Evolutionary conservation across 225 moss, liverwort and hornwort species (phyloP), one percentile per base, ranked within the genome.

Genomic region (Takakia lepidozioides): DNA sequence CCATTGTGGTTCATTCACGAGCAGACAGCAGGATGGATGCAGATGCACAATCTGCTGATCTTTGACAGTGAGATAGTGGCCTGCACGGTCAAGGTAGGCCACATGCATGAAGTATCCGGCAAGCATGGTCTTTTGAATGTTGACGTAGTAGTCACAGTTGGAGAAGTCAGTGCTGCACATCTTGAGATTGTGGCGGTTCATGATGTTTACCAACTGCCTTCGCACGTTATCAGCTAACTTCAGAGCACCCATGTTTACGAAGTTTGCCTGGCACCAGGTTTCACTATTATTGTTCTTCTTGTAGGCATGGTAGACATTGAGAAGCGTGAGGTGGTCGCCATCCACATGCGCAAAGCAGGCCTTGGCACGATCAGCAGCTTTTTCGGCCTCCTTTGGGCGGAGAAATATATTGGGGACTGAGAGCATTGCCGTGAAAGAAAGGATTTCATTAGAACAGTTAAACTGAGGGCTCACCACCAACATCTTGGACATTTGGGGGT

Each of bases 1-100:
- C 95, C 95, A 98, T 69, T 98, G 91, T 39, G 95, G 95, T 60
- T 98, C 91, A 71, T 91, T 87, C 54, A 91, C 95, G n/a, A n/a
- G n/a, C 36, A 37, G 13, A 37, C 36, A 37, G 36, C 9, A 8
- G 9, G 43, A 44, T 8, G 43, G 43, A 21, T 44, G 43, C 8
- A 44, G 20, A 7, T 44, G 8, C 16, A 44, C 43, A 7, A 8
- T 18, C 17, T 44, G 43, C 43, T 44, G 7, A 18, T 44, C 43
- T 21, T 18, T 9, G 8, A 44, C 10, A 44, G 43, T 44, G 15
- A 44, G 10, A 18, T 44, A 44, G 16, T 44, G 43, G 8, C 20
- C 43, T n/a, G 43, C 17, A 44, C 43, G 6, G 15, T 18, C 43
- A 5, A 44, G 17, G 17, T 44, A 16, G 7, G 16, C 43, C 7